Conservation (phyloP, 495 filamentous ascomycete species). For the Lichenothelia convexa region DNA sequence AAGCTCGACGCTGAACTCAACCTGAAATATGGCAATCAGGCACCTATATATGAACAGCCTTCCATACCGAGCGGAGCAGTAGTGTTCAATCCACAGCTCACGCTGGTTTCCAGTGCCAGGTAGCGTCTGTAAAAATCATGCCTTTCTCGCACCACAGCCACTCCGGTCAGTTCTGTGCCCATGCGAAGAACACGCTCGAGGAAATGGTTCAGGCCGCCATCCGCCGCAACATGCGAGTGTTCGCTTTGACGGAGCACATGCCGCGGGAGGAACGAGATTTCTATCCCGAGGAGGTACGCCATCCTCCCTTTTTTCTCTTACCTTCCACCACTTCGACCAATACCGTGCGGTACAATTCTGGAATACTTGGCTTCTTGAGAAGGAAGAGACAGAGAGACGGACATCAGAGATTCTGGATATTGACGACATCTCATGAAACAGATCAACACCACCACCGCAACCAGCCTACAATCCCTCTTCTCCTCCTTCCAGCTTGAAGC, state of each 20-base stretch:
- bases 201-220: slow-evolving; percentile 70
- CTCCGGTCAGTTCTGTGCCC: slow-evolving; percentile 91
- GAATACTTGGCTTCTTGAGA: too few species aligned
- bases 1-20: too few species aligned
- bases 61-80: too few species aligned
- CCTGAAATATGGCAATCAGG: too few species aligned
- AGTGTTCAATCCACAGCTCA: too few species aligned
- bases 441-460: slow-evolving; percentile 3
- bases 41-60: too few species aligned
- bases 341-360: too few species aligned
- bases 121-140: too few species aligned
- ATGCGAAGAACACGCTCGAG: slow-evolving; percentile 70
- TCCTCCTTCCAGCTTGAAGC: slow-evolving; percentile 56
- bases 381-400: too few species aligned
- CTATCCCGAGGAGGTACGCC: slow-evolving; percentile 76
- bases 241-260: slow-evolving; percentile 96
- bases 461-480: slow-evolving; percentile 35
- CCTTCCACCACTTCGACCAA: too few species aligned
- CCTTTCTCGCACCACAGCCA: slow-evolving; percentile 98
- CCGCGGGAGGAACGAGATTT: slow-evolving; percentile 59
- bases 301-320: background rate
- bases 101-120: too few species aligned
- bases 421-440: background rate
- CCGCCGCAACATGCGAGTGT: slow-evolving; percentile 52
- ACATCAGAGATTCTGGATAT: background rate